These are phyloP conservation scores for Verticillium tricorpus DNA, from an alignment of 2,329 filamentous ascomycete genomes.

Conservation along the genomic window DNA sequence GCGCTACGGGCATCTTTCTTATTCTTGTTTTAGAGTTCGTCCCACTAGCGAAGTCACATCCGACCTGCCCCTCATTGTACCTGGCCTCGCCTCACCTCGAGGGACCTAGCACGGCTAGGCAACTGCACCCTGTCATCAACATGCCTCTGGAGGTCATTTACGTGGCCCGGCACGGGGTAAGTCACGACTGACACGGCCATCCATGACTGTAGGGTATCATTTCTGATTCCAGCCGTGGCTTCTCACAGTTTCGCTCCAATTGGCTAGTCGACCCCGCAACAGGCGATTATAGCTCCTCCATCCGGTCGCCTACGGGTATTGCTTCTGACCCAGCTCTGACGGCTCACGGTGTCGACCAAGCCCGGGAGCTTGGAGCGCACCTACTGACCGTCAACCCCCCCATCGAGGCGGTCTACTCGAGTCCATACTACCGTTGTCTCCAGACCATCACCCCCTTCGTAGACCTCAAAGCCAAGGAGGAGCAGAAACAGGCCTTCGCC, in stretches of 20 bases:
- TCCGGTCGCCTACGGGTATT: constrained; percentile 81
- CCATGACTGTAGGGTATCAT: not conserved
- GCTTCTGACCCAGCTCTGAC: constrained; percentile 84
- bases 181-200: constrained; percentile 22
- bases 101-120: not conserved
- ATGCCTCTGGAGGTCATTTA: constrained; percentile 72
- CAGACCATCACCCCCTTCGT: constrained; percentile 75
- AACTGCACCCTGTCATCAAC: not conserved
- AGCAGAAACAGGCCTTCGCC: constrained; percentile 4
- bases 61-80: not conserved
- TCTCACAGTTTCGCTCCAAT: constrained; percentile 74
- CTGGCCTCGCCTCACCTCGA: not conserved
- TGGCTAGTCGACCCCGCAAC: constrained; percentile 82
- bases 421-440: constrained; percentile 81
- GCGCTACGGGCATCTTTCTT: not conserved
- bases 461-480: constrained; percentile 30
- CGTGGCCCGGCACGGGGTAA: constrained; percentile 69
- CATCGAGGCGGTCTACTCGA: constrained; percentile 75
- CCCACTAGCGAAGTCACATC: not conserved
- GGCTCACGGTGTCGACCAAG: constrained; percentile 79
- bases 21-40: not conserved
- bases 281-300: constrained; percentile 68
- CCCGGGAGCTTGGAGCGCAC: constrained; percentile 67
- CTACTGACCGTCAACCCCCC: constrained; percentile 59
- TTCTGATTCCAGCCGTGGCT: not conserved